These are phyloP conservation scores for Beauveria bassiana DNA, from an alignment of 2,329 filamentous ascomycete species.

Conservation along the genomic window DNA sequence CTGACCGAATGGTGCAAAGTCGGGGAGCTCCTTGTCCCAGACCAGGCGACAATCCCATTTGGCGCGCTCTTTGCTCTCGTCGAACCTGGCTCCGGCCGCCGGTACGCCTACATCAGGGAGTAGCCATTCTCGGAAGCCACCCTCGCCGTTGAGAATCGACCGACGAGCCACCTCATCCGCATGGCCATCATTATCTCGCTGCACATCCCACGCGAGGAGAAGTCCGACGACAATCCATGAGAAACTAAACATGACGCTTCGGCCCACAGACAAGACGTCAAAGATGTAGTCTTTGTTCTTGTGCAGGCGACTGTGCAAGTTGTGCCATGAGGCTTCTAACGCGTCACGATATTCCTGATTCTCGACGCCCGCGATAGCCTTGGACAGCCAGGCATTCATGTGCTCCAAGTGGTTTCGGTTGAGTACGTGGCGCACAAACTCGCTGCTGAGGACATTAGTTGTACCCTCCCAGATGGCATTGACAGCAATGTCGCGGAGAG, in stretches of 20 bases:
- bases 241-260: conserved; percentile 13
- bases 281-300: neutral
- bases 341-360: neutral
- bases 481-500: conserved; percentile 11
- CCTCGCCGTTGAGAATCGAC: conserved; percentile 11
- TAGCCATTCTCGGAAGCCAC: conserved; percentile 11
- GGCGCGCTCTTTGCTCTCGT: conserved; percentile 8
- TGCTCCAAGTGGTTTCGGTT: conserved; percentile 5
- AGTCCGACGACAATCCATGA: conserved; percentile 11
- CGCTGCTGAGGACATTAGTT: conserved; percentile 14
- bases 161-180: conserved; percentile 7
- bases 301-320: neutral
- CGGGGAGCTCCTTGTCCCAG: conserved; percentile 10
- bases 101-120: conserved; percentile 1
- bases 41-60: conserved; percentile 11
- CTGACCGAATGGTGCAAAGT: conserved; percentile 4
- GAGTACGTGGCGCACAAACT: conserved; percentile 12
- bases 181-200: conserved; percentile 5
- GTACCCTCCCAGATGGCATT: conserved; percentile 15
- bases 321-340: neutral
- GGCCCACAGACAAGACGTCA: conserved; percentile 6
- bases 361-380: neutral
- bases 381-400: neutral
- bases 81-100: neutral
- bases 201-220: conserved; percentile 7